Conservation (phyloP, 495 filamentous ascomycete genomes). For the Aspergillus biplanus region DNA sequence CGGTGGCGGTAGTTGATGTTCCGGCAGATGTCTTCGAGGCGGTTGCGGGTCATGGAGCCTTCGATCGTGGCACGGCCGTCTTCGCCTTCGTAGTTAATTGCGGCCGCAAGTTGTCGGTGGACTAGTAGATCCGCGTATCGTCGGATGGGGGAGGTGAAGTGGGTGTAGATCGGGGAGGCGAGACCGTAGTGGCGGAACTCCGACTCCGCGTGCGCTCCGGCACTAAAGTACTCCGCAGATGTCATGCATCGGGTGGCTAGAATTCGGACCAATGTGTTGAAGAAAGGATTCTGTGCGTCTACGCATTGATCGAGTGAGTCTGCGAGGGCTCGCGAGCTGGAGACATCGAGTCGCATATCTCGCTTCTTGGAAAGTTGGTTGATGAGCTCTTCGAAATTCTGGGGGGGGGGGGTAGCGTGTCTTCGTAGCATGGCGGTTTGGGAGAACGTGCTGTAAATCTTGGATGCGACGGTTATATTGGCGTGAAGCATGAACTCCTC, state of each 20-base stretch:
- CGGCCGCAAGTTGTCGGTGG: constrained; percentile 91
- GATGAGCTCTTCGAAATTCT: constrained; percentile 92
- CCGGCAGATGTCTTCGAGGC: constrained; percentile 90
- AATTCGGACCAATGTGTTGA: constrained; percentile 97
- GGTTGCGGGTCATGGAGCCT: constrained; percentile 69
- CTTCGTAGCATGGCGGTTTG: constrained; percentile 93
- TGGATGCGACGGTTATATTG: constrained; percentile 89
- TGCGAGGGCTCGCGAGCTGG: constrained; percentile 87
- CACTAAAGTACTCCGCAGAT: constrained; percentile 96
- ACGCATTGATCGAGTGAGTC: constrained; percentile 86
- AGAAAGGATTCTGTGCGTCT: constrained; percentile 87
- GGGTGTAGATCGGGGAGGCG: constrained; percentile 95
- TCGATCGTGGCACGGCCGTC: constrained; percentile 64
- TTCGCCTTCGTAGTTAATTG: constrained; percentile 82
- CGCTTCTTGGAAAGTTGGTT: constrained; percentile 87
- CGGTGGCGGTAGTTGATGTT: constrained; percentile 98
- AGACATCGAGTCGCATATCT: constrained; percentile 74
- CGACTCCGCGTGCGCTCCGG: constrained; percentile 85
- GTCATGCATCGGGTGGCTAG: constrained; percentile 99
- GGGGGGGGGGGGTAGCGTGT: constrained; percentile 87
- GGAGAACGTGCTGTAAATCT: constrained; percentile 86
- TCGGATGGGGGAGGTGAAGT: constrained; percentile 96
- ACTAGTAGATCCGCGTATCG: constrained; percentile 94
- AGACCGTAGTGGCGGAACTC: constrained; percentile 98
- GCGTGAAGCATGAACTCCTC: constrained; percentile 99